Evolutionary conservation across 495 filamentous ascomycete genomes (phyloP).

Genomic region (Oidiodendron maius): DNA sequence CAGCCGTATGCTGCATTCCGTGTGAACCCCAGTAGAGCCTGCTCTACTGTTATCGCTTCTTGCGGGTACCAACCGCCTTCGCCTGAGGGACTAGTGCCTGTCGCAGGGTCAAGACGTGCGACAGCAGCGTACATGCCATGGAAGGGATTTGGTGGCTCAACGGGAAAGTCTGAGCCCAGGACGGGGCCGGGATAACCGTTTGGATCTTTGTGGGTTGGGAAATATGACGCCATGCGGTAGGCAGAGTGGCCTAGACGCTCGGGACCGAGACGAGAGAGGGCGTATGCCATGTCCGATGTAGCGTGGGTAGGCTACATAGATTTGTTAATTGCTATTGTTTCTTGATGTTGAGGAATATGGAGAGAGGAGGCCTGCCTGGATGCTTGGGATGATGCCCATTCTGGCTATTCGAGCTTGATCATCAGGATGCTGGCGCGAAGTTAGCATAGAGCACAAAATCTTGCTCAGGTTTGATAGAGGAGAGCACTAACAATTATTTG

Average conservation of each 20-base stretch:
- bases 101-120: constrained; percentile 44
- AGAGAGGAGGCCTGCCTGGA: constrained; percentile 27
- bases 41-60: constrained; percentile 43
- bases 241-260: constrained; percentile 41
- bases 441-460: background rate
- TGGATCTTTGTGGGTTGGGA: constrained; percentile 20
- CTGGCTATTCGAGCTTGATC: constrained; percentile 48
- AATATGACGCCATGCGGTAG: constrained; percentile 52
- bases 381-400: constrained; percentile 55
- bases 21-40: constrained; percentile 54
- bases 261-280: constrained; percentile 45
- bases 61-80: constrained; percentile 45
- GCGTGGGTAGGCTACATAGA: constrained; percentile 54
- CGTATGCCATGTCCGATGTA: constrained; percentile 58
- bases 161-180: constrained; percentile 60
- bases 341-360: background rate
- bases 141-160: constrained; percentile 55
- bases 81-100: constrained; percentile 38
- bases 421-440: constrained; percentile 32
- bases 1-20: constrained; percentile 39
- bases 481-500: constrained; percentile 45
- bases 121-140: constrained; percentile 59
- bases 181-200: constrained; percentile 30
- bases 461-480: too few species aligned
- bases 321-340: background rate